Evolutionary conservation across 352 stramenopile species (phyloP), one percentile per base, ranked within the genome.

Genomic region (Phytophthora cactorum): DNA sequence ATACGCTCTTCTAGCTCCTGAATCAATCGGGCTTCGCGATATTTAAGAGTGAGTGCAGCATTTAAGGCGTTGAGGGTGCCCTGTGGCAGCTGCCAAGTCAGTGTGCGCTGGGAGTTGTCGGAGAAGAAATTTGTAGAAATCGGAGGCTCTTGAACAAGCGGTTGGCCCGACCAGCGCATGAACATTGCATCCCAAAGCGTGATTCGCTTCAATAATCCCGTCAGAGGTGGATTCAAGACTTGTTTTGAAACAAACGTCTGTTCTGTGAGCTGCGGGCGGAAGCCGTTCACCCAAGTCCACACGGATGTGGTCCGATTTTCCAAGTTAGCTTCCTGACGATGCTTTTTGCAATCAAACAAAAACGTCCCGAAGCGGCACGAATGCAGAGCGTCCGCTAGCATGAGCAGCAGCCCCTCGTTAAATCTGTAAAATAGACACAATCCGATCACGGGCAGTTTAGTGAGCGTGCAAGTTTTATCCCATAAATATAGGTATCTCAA

Each of bases 291-390:
- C 82, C 81, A 94, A 27, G 88, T 91, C 88, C 88, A 96, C 1
- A 93, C 82, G 3, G 86, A 95, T 2, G 74, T 57, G 10, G 88
- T 96, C 14, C 82, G 78, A 27, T 77, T 84, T 39, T 87, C 66
- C 25, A 96, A 57, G 31, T 79, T 77, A 0, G 79, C 80, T 29
- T 90, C 80, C 4, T 78, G 55, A 0, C 88, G 82, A 15, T 89
- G 81, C 59, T 94, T 92, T 66, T 97, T 97, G 61, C 89, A 98
- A 81, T 99, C 96, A 53, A 97, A 97, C 36, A 99, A 78, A 53
- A 99, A 98, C 12, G 93, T 99, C 14, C 97, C 97, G 72, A 99
- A 99, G 36, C 97, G 95, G 69, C 97, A 99, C 12, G 92, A 98
- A 75, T 99, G 98, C 27, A 99, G 71, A 46, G 98, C 93, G 57